Conservation (phyloP, 768 basidiomycete species). For the Cystofilobasidium macerans region DNA sequence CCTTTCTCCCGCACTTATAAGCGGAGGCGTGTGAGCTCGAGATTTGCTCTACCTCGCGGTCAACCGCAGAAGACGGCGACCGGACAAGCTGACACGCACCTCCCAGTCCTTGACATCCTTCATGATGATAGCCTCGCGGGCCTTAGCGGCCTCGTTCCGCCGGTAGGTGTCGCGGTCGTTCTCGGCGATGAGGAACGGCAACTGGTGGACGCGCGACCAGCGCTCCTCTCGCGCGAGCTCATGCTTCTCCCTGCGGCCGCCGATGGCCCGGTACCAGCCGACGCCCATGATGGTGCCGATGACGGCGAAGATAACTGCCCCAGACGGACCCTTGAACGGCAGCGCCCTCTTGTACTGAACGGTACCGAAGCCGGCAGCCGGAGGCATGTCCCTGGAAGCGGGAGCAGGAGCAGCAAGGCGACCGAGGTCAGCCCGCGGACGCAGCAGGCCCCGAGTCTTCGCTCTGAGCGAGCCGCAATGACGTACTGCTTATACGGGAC, state of each 20-base stretch:
- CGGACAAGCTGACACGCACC: conserved; percentile 43
- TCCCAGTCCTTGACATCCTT: conserved; percentile 86
- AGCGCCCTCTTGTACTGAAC: conserved; percentile 94
- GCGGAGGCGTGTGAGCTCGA: too few relatives aligned
- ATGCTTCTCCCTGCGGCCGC: not conserved
- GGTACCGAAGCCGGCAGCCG: conserved; percentile 79
- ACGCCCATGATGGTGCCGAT: conserved; percentile 74
- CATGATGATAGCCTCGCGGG: conserved; percentile 82
- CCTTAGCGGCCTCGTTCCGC: conserved; percentile 62
- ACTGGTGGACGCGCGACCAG: conserved; percentile 90
- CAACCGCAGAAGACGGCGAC: too few relatives aligned
- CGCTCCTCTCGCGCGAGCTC: conserved; percentile 43
- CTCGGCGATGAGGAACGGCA: conserved; percentile 84
- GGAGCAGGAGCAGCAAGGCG: not conserved
- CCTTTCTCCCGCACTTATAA: too few relatives aligned
- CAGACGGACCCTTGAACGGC: conserved; percentile 58
- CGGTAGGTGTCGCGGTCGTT: conserved; percentile 82
- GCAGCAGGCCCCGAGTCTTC: too few relatives aligned
- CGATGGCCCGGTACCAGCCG: conserved; percentile 63
- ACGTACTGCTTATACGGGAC: conserved; percentile 9
- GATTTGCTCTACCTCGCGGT: too few relatives aligned
- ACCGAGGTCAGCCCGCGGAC: too few relatives aligned
- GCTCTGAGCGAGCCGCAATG: too few relatives aligned
- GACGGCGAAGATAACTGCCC: conserved; percentile 71
- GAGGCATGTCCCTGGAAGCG: conserved; percentile 77